Conservation (phyloP, 768 basidiomycete genomes). For the Boletus reticuloceps region DNA sequence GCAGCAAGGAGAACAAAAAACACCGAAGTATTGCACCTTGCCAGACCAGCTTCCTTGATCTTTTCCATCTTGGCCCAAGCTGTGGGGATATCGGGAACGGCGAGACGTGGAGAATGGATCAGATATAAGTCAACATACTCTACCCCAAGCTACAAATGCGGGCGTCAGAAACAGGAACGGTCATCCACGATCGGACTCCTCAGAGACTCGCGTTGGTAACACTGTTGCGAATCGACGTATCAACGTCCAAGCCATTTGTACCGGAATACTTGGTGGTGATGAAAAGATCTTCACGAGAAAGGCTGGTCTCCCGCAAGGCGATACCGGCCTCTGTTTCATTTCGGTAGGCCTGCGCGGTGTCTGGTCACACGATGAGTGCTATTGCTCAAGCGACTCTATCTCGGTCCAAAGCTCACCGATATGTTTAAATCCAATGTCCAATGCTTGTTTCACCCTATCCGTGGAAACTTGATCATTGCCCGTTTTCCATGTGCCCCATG, state of each 20-base stretch:
- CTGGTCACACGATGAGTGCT: constrained; percentile 30
- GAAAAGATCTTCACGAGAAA: constrained; percentile 53
- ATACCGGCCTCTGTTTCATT: constrained; percentile 52
- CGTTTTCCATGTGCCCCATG: constrained; percentile 65
- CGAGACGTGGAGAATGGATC: constrained; percentile 58
- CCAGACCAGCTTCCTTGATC: constrained; percentile 50
- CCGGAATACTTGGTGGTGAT: constrained; percentile 69
- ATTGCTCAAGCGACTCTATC: too few relatives aligned
- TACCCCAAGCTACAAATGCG: constrained; percentile 51
- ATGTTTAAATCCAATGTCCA: constrained; percentile 55
- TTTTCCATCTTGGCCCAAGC: constrained; percentile 65
- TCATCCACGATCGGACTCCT: not conserved
- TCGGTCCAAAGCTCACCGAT: too few relatives aligned
- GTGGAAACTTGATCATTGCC: constrained; percentile 52
- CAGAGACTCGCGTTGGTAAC: constrained; percentile 46
- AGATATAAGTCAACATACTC: constrained; percentile 70
- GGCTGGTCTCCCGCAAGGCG: constrained; percentile 47
- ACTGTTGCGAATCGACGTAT: constrained; percentile 54
- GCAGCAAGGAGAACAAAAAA: not conserved
- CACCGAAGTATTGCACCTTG: constrained; percentile 43
- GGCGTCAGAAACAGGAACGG: not conserved
- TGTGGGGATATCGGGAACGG: constrained; percentile 55
- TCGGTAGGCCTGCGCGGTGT: constrained; percentile 59
- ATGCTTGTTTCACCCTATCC: constrained; percentile 58
- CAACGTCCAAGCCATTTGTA: constrained; percentile 46